Evolutionary conservation across 345 rosid genomes (phyloP), one percentile per base, ranked within the genome.

Genomic region (Tarenaya hassleriana): DNA sequence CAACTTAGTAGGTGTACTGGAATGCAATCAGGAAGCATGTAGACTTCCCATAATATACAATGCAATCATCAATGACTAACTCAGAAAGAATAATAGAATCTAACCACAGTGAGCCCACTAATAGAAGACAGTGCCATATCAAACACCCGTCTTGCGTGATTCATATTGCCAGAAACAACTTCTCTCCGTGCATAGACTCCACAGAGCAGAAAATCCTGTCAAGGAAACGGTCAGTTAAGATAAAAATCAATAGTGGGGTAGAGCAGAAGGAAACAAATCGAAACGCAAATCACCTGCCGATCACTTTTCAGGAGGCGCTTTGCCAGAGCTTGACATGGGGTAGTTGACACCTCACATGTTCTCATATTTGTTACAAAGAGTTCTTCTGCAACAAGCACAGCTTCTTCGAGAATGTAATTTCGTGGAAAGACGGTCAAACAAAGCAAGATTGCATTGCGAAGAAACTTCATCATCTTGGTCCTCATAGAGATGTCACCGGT

Each of bases 181-280:
- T 92, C 98, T 60, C 94, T 80, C 52, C 33, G 90, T 57, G 97
- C 97, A 74, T 92, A 92, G 52, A 92, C 84, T 67, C 98, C 98
- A 66, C 98, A 88, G 7, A 92, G 88, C 72, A 88, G 71, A 48
- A 88, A 54, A 79, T 88, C 95, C 97, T 88, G 50, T 16, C 60
- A 29, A 66, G 50, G 64, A 12, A 39, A 47, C 29, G 47, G 47
- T 32, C 20, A 47, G 34, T 47, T 34, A 18, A 43, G 29, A 14
- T 35, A n/a, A 41, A 51, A 56, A 54, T 18, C 37, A 50, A 32
- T 31, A 50, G 47, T 50, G 43, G 52, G 35, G 33, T 42, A 35
- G 14, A 41, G 42, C 58, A 50, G 38, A 15, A 42, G 29, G 29
- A 37, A 50, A 40, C 27, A 47, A 37, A 54, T 21, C 56, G 50